Evolutionary conservation across 2,329 filamentous ascomycete genomes (phyloP), one percentile per base, ranked within the genome.

Genomic region (Sporothrix pseudoabietina): DNA sequence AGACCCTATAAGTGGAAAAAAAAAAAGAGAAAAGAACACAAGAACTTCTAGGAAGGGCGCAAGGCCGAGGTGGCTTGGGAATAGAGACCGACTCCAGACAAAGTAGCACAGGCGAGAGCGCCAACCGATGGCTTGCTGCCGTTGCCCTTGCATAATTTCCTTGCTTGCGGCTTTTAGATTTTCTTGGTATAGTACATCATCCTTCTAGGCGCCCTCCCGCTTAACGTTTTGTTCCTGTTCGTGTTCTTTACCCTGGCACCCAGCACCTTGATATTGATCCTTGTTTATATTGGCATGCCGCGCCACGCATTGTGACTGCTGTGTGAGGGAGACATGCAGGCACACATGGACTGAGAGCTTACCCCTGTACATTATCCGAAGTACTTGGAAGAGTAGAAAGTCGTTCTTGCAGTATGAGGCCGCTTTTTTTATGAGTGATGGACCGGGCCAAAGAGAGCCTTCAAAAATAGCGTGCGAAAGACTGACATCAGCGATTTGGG

Each of bases 201-300:
- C 19, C 30, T 19, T 63, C 10, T 39, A 41, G 22, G 19, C 22
- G 19, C 39, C 35, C 16, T 63, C 14, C 19, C 39, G 32, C 57
- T 41, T 35, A 12, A 8, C 16, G 7, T n/a, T 39, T 19, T 32
- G n/a, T 32, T 8, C 5, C 19, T 3, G 26, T 22, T 41, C 9
- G 32, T 63, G 8, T 10, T 39, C 30, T 41, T 19, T 3, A 41
- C 57, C 19, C 3, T 47, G n/a, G 35, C 35, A 35, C 35, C 35
- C 3, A 35, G 35, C 35, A 30, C 39, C 39, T 66, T 26, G 61
- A 47, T 44, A 16, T 47, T 7, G 41, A 8, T 39, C 61, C 44
- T n/a, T 49, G 22, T 49, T 68, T 68, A 32, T 32, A 49, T 68
- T 16, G 14, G 32, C 55, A 63, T 54, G 70, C n/a, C 6, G 70